Conservation (phyloP, 2,329 filamentous ascomycete species). For the Penicillium crustosum region DNA sequence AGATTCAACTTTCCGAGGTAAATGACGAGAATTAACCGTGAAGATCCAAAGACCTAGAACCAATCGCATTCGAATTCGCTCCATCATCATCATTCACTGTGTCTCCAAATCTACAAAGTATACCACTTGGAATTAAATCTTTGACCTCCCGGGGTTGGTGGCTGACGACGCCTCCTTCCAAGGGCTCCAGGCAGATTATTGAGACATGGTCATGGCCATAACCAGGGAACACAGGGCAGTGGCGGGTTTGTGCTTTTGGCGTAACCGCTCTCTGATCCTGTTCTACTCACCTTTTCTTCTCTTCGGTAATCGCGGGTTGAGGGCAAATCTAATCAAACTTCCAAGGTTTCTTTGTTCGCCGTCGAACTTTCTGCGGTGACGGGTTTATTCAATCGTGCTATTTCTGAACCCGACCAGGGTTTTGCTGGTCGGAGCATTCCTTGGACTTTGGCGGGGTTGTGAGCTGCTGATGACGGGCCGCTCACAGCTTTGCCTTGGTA, state of each 20-base stretch:
- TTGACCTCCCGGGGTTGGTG: constrained; percentile 1
- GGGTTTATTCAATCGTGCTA: not conserved
- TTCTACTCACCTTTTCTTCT: constrained; percentile 3
- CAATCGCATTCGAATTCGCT: not conserved
- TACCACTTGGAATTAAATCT: not conserved
- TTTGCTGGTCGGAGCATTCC: not conserved
- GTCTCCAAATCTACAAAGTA: not conserved
- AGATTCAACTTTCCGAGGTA: not conserved
- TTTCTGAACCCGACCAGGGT: not conserved
- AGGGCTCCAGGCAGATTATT: not conserved
- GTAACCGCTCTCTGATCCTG: constrained; percentile 5
- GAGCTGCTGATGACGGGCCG: not conserved
- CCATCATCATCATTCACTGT: not conserved
- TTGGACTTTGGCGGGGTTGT: not conserved
- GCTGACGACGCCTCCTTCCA: constrained; percentile 6
- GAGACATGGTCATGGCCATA: not conserved
- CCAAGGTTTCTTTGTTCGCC: constrained; percentile 1
- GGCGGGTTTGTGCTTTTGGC: constrained; percentile 7
- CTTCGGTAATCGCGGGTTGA: constrained; percentile 6
- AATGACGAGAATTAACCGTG: not conserved
- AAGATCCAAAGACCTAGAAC: not conserved
- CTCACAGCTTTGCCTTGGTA: not conserved
- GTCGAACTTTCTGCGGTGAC: not conserved
- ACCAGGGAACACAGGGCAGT: constrained; percentile 9
- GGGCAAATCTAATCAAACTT: not conserved